Conservation (phyloP, 2,329 filamentous ascomycete species). For the Sporothrix dimorphospora region DNA sequence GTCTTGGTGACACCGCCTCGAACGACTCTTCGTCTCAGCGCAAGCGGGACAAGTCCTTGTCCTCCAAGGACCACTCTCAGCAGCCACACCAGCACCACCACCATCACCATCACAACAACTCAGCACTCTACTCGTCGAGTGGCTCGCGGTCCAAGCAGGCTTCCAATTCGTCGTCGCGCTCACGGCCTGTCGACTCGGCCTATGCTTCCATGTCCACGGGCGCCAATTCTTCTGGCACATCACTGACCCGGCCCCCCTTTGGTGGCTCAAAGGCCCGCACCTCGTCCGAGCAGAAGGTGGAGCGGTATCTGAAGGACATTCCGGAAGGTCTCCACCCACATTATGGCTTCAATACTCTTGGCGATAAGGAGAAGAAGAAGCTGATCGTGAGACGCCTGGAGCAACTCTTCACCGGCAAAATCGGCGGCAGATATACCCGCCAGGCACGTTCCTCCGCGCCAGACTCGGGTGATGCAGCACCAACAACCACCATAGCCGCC, state of each 20-base stretch:
- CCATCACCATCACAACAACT: slow-evolving; percentile 12
- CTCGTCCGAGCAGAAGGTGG: slow-evolving; percentile 62
- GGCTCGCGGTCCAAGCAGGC: slow-evolving; percentile 55
- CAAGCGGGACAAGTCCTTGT: slow-evolving; percentile 48
- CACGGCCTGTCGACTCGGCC: slow-evolving; percentile 61
- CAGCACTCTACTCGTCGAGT: slow-evolving; percentile 45
- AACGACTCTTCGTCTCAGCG: slow-evolving; percentile 46
- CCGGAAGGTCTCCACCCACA: slow-evolving; percentile 69
- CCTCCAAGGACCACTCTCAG: slow-evolving; percentile 37
- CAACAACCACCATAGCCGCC: neutral
- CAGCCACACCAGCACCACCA: slow-evolving; percentile 38
- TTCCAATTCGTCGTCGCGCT: slow-evolving; percentile 58
- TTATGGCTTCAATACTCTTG: slow-evolving; percentile 56
- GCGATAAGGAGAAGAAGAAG: slow-evolving; percentile 75
- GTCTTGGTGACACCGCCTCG: slow-evolving; percentile 54
- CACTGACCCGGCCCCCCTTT: slow-evolving; percentile 44
- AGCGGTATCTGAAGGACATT: slow-evolving; percentile 73
- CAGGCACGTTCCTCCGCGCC: slow-evolving; percentile 33
- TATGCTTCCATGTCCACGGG: slow-evolving; percentile 69
- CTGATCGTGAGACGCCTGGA: slow-evolving; percentile 76
- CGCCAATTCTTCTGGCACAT: slow-evolving; percentile 49
- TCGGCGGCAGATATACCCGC: slow-evolving; percentile 46
- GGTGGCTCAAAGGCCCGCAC: slow-evolving; percentile 45
- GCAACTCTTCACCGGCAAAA: slow-evolving; percentile 78
- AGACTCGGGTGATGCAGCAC: neutral